Conservation (phyloP, 2,329 filamentous ascomycete species). For the Fonsecaea monophora region DNA sequence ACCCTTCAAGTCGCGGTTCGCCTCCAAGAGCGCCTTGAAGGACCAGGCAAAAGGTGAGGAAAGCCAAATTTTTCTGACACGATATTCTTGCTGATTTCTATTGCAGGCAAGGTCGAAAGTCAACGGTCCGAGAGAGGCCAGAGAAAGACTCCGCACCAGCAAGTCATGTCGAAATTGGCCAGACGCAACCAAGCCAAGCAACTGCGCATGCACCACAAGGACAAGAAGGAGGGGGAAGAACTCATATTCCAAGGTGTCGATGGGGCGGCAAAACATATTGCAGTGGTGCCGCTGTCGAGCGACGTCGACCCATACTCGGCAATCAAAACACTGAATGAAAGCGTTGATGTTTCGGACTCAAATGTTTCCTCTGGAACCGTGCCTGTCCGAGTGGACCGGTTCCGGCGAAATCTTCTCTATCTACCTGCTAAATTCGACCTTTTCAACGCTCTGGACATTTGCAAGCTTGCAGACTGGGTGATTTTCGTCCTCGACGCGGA, state of each 20-base stretch:
- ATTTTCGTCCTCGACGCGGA: slow-evolving; percentile 82
- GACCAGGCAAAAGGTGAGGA: slow-evolving; percentile 78
- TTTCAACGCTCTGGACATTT: slow-evolving; percentile 80
- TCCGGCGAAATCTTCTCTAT: slow-evolving; percentile 94
- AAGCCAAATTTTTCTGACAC: background rate
- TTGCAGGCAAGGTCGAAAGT: slow-evolving; percentile 74
- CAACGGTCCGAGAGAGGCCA: slow-evolving; percentile 67
- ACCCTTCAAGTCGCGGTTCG: slow-evolving; percentile 88
- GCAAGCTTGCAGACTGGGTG: slow-evolving; percentile 88
- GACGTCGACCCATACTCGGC: slow-evolving; percentile 72
- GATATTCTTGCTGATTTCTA: slow-evolving; percentile 30
- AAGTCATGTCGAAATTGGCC: slow-evolving; percentile 97
- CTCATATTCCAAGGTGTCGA: slow-evolving; percentile 86
- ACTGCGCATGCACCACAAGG: slow-evolving; percentile 80
- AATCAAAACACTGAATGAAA: slow-evolving; percentile 74
- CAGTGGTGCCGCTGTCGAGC: slow-evolving; percentile 80
- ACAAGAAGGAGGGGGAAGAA: slow-evolving; percentile 78
- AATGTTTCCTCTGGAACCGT: slow-evolving; percentile 64
- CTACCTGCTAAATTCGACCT: slow-evolving; percentile 76
- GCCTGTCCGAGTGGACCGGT: slow-evolving; percentile 79
- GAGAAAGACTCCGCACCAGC: slow-evolving; percentile 90
- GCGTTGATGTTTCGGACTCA: slow-evolving; percentile 77
- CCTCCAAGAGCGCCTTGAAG: slow-evolving; percentile 85
- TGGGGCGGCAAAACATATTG: slow-evolving; percentile 85
- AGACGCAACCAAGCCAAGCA: slow-evolving; percentile 94